A percentile compares a stretch with the other conserved stretches of the same genome.
These are phyloP conservation scores for Parasitella parasitica DNA, from an alignment of 371 early-diverging fungal genomes.

Conservation along the genomic window DNA sequence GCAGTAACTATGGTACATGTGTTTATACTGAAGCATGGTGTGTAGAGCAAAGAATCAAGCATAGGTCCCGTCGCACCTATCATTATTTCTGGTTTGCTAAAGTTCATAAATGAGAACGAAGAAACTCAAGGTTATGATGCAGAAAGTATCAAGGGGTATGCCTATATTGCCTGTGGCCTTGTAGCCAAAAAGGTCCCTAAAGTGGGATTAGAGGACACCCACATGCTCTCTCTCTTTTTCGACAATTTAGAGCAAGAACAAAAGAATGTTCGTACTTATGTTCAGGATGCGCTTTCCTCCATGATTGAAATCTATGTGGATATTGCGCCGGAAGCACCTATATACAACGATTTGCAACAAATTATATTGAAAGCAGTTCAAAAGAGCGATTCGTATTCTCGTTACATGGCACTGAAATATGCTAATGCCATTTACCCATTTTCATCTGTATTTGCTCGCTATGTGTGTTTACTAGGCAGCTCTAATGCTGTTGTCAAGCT, in stretches of 20 bases:
- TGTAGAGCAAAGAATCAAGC: constrained; percentile 41
- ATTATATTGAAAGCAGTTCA: constrained; percentile 58
- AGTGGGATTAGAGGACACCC: constrained; percentile 59
- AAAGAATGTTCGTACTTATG: constrained; percentile 67
- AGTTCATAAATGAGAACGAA: constrained; percentile 64
- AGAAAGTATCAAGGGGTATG: constrained; percentile 79
- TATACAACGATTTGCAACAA: constrained; percentile 51
- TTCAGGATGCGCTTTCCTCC: constrained; percentile 80
- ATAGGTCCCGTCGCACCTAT: constrained; percentile 69
- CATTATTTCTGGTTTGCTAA: constrained; percentile 71
- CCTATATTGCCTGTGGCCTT: constrained; percentile 80
- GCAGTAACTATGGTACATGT: not conserved
- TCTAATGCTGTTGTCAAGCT: constrained; percentile 67
- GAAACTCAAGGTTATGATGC: constrained; percentile 46
- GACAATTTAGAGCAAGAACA: constrained; percentile 65
- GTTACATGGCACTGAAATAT: constrained; percentile 71
- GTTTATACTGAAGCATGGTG: not conserved
- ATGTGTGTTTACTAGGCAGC: constrained; percentile 69
- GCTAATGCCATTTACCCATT: constrained; percentile 77
- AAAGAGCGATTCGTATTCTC: constrained; percentile 46
- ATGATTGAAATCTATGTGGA: constrained; percentile 75
- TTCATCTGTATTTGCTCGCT: constrained; percentile 69
- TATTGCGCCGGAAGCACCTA: constrained; percentile 26
- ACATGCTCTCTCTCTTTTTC: constrained; percentile 68
- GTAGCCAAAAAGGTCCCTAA: constrained; percentile 75